Conservation (phyloP, 192 early-diverging fungal species). For the Phycomyces blakesleeanus region DNA sequence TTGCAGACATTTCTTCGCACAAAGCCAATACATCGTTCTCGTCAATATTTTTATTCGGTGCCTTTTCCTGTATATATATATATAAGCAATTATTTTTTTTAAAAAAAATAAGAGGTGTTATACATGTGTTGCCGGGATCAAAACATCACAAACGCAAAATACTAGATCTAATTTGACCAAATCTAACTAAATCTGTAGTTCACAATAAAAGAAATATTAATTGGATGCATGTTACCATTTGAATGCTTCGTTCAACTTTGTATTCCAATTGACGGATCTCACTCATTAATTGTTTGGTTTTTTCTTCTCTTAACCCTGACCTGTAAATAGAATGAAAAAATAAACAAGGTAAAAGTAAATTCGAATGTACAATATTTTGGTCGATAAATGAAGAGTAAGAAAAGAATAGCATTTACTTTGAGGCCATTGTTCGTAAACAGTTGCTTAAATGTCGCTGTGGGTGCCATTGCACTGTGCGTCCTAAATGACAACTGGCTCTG, state of each 20-base stretch:
- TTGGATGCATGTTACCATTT: slow-evolving; percentile 16
- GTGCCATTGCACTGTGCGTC: neutral
- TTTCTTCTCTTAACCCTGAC: neutral
- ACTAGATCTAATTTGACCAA: no score
- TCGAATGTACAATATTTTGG: no score
- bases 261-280: slow-evolving; percentile 27
- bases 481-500: neutral
- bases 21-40: slow-evolving; percentile 8
- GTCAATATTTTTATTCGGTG: neutral
- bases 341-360: neutral
- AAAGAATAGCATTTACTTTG: neutral
- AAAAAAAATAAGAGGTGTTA: neutral
- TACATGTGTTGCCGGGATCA: neutral
- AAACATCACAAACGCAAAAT: neutral
- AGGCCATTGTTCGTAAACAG: neutral
- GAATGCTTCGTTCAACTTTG: slow-evolving; percentile 3
- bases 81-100: no score
- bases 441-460: neutral
- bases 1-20: slow-evolving; percentile 16
- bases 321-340: slow-evolving; percentile 1
- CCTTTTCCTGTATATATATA: neutral
- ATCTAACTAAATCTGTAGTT: no score
- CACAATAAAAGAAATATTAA: no score
- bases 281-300: slow-evolving; percentile 14
- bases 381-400: no score